Evolutionary conservation across 169 alveolate genomes (phyloP).

Genomic region (Amoebophrya sp.): DNA sequence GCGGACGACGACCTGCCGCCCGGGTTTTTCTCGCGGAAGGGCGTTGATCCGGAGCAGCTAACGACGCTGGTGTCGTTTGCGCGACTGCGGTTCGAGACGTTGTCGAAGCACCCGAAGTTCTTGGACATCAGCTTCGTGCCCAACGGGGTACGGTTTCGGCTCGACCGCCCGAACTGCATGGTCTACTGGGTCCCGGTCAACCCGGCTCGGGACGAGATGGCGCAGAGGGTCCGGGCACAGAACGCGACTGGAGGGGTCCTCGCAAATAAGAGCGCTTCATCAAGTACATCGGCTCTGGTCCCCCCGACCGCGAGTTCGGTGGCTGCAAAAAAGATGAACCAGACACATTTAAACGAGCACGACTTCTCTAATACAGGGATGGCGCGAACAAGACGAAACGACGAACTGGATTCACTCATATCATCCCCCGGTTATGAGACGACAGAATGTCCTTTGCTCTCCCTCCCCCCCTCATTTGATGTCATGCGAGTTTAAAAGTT

Average conservation of each 20-base stretch:
- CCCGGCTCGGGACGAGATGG: not conserved
- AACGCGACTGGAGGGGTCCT: not conserved
- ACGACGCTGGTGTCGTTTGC: not conserved
- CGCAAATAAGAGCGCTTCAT: no score
- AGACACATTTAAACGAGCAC: not conserved
- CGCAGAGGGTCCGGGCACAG: not conserved
- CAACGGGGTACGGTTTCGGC: not conserved
- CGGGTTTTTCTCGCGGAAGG: not conserved
- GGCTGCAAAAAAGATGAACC: no score
- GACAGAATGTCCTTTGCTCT: no score
- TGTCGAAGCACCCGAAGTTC: constrained; percentile 6
- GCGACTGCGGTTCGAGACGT: not conserved
- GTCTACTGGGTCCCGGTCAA: not conserved
- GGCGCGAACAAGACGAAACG: not conserved
- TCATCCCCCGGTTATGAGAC: not conserved
- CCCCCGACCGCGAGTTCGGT: no score
- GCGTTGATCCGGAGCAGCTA: not conserved
- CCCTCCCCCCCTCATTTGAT: no score
- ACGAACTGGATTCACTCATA: not conserved
- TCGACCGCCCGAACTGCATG: not conserved
- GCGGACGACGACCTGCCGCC: not conserved
- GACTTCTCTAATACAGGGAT: not conserved
- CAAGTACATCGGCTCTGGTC: no score
- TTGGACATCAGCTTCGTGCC: not conserved
- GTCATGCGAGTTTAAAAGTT: no score